Evolutionary conservation across 2,329 filamentous ascomycete genomes (phyloP), one percentile per base, ranked within the genome.

Genomic region (Ceratocystis eucalypticola): DNA sequence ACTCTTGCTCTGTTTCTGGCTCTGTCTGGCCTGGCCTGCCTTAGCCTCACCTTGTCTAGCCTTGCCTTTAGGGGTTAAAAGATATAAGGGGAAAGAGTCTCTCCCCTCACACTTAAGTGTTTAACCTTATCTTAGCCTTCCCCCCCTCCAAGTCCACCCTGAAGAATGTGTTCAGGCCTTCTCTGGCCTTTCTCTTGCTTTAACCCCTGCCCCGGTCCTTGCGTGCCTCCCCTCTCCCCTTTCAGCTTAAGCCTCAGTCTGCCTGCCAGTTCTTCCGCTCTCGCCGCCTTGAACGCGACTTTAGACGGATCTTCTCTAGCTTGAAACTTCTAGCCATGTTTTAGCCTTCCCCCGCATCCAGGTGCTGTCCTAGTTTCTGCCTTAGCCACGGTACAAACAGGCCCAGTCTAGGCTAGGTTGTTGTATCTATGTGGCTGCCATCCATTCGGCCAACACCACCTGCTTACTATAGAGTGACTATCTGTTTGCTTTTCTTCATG

Each of bases 291-390:
- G 20, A 15, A 15, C 37, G 28, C 22, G n/a, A 33, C 25, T 57
- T 33, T 28, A 57, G 53, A 57, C 53, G 53, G 25, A 33, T 57
- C 53, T 57, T 28, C 53, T 28, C 53, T 57, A 57, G 53, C n/a
- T 20, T 57, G 53, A 57, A 57, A 57, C 22, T 30, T 57, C 53
- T 20, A 28, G 25, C 53, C 20, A 28, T 57, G 53, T 57, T 57
- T 57, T 57, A 57, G 53, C 53, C 53, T 30, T 25, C 53, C n/a
- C 7, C 37, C 8, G 6, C 48, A 7, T 25, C 37, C 37, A 15
- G 3, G 10, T 41, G 12, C 12, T 41, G 37, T 15, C 37, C 37
- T 41, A 15, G 48, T 50, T 22, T 50, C 48, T 50, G n/a, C 20
- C n/a, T 50, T 50, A 2, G 46, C 17, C 46, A 45, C 17, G 6